Evolutionary conservation across 345 rosid genomes (phyloP).

Genomic region (Acer campestre): DNA sequence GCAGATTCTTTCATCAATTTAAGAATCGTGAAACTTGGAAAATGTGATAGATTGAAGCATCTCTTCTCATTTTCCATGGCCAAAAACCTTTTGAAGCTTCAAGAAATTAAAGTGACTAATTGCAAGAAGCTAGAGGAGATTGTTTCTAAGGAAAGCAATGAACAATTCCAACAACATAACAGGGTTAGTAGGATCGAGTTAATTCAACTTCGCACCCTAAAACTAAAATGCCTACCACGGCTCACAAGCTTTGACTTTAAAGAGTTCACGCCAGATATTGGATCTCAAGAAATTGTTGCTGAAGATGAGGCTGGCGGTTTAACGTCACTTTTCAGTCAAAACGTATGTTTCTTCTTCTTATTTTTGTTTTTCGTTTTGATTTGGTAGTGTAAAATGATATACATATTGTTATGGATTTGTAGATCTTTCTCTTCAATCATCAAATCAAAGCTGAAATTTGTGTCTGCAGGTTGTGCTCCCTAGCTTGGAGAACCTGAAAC

Average conservation of each 20-base stretch:
- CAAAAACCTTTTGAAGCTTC: constrained; percentile 6
- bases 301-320: neutral
- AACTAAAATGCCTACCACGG: constrained; percentile 13
- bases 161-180: no score
- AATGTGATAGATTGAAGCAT: constrained; percentile 22
- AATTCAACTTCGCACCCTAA: neutral
- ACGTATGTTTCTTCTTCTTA: neutral
- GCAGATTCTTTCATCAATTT: constrained; percentile 15
- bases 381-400: no score
- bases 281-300: neutral
- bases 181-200: neutral
- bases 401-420: no score
- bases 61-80: constrained; percentile 19
- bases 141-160: neutral
- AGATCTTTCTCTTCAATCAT: no score
- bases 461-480: neutral
- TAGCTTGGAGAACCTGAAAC: constrained; percentile 4
- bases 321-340: neutral
- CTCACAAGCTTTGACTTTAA: neutral
- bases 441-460: no score
- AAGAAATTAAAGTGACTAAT: constrained; percentile 16
- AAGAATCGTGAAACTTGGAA: neutral
- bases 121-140: constrained; percentile 24
- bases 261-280: neutral
- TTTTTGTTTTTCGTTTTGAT: no score